Evolutionary conservation across 805 yeast genomes (phyloP), one percentile per base, ranked within the genome.

Genomic region (Schwanniomyces vanrijiae): DNA sequence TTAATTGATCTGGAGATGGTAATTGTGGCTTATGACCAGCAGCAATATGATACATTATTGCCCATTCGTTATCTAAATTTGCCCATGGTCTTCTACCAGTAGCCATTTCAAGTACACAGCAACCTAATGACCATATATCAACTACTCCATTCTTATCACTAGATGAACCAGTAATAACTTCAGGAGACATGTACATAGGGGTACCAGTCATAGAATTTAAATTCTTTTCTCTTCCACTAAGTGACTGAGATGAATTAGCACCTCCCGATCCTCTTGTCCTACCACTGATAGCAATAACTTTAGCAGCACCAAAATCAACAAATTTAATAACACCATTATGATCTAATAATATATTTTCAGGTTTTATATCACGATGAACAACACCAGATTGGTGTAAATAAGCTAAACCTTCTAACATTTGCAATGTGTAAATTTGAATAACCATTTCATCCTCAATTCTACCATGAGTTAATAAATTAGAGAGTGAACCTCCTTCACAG

Each of bases 111-210:
- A 92, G 65, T 2, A 94, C 87, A 66, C 96, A 92, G 66, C 99
- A 94, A 3, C 99, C 99, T 37, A 92, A 72, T 0, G 99, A 90
- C 99, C 99, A 94, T 28, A 94, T 88, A 68, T 94, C 99, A 40
- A 71, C 78, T 3, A 84, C 82, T 2, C 91, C 91, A 53, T 76
- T 80, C 46, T 75, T 71, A 28, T 84, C 86, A 1, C 77, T 61
- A 1, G 76, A 66, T 5, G 80, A 75, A 2, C 97, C 97, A 1
- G 94, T 88, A 48, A 94, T 89, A 0, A 89, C 88, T 60, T 94
- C 99, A 0, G 99, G 99, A 0, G 98, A 90, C 98, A 94, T 92
- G 68, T 94, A 94, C 97, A 92, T 94, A 13, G 98, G 98, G 0
- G 99, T 94, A 34, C 99, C 99, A 2, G 96, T 84, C 74, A 87